Conservation (phyloP, 768 basidiomycete species). For the Macrolepiota albuminosa region DNA sequence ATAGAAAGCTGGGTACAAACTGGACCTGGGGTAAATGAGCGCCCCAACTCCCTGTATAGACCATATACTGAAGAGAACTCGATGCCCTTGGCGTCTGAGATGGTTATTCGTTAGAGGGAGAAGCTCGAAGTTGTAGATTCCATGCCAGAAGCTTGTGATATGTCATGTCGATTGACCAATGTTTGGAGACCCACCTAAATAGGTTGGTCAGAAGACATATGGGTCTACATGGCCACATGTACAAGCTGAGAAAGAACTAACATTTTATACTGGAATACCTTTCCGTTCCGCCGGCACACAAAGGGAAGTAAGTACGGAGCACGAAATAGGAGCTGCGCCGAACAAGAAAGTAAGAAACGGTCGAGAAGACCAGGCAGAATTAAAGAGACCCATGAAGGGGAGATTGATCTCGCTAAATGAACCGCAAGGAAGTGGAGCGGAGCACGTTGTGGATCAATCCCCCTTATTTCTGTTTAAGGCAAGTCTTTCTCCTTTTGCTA, state of each 20-base stretch:
- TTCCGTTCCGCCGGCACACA: background rate
- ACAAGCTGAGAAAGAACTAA: background rate
- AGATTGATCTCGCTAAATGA: background rate
- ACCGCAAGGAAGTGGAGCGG: conserved; percentile 6
- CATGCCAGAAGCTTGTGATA: background rate
- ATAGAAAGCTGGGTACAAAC: background rate
- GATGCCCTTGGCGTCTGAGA: background rate
- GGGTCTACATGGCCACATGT: background rate
- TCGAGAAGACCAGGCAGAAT: background rate
- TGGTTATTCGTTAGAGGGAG: background rate
- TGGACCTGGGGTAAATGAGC: background rate
- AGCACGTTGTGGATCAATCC: conserved; percentile 3
- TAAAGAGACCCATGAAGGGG: background rate
- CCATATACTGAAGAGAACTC: background rate
- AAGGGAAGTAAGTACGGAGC: background rate
- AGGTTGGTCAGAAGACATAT: background rate
- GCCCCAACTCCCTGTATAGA: background rate
- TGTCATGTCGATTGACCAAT: background rate
- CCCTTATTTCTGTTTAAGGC: conserved; percentile 1
- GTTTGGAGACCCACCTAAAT: background rate
- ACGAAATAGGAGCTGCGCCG: background rate
- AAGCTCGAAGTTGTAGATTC: background rate
- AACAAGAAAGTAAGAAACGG: background rate
- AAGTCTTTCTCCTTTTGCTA: conserved; percentile 2
- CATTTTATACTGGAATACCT: background rate